Evolutionary conservation across 2,329 filamentous ascomycete genomes (phyloP).

Genomic region (Xylariales sp.): DNA sequence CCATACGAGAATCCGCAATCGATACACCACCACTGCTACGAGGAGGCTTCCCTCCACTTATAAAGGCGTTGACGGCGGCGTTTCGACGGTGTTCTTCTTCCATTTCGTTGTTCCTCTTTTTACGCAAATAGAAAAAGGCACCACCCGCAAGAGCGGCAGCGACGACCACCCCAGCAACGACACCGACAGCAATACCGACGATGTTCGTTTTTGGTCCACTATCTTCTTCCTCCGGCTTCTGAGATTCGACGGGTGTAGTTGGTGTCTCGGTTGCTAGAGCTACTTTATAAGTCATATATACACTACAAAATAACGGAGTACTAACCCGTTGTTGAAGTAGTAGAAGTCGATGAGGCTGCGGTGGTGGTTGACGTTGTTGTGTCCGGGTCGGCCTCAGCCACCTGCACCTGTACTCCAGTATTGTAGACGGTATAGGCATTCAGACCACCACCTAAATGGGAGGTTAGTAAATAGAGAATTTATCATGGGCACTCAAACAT

Average conservation of each 20-base stretch:
- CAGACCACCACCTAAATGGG: conserved; percentile 55
- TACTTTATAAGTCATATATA: conserved; percentile 1
- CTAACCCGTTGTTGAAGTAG: conserved; percentile 26
- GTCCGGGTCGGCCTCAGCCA: conserved; percentile 50
- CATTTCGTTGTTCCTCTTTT: conserved; percentile 78
- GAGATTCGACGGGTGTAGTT: conserved; percentile 43
- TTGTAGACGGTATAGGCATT: conserved; percentile 63
- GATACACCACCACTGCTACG: conserved; percentile 73
- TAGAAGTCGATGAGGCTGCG: conserved; percentile 22
- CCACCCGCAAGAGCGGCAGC: conserved; percentile 74
- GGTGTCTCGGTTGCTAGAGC: conserved; percentile 31
- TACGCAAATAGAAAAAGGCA: conserved; percentile 78
- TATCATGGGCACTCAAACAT: conserved; percentile 51
- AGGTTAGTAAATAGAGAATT: conserved; percentile 32
- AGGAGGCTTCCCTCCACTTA: conserved; percentile 71
- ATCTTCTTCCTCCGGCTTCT: conserved; percentile 10
- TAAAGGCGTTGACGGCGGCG: conserved; percentile 81
- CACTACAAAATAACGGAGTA: neutral
- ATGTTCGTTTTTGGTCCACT: conserved; percentile 55
- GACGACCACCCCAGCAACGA: conserved; percentile 83
- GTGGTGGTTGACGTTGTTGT: conserved; percentile 43
- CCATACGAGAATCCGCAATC: conserved; percentile 84
- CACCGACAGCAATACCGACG: conserved; percentile 87
- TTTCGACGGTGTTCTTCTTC: conserved; percentile 88
- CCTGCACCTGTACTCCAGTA: conserved; percentile 58